phyloP scores from a whole-genome alignment of 2,329 filamentous ascomycete species.

The Mollisiaceae sp. region DNA sequence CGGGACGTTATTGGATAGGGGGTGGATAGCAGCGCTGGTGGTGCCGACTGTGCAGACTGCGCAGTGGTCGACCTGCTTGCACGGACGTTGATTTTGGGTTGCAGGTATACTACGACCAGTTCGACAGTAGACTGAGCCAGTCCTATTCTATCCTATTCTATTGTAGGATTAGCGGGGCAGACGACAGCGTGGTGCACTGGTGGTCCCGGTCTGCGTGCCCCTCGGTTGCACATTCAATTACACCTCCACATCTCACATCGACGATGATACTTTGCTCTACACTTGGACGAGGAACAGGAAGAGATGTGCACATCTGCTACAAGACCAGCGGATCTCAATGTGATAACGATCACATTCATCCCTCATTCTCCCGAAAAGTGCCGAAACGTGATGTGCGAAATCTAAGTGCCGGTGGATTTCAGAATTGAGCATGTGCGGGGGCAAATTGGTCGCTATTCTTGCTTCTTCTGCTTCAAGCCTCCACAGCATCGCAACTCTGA shows the following conservation, averaged over 20 bases:
- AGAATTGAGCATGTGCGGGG: conserved; percentile 9
- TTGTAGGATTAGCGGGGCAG: conserved; percentile 6
- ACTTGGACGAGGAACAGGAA: conserved; percentile 11
- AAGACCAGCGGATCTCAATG: background rate
- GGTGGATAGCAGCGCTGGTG: background rate
- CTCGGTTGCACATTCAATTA: conserved; percentile 15
- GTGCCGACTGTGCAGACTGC: background rate
- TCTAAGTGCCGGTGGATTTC: conserved; percentile 11
- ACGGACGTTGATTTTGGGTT: conserved; percentile 39
- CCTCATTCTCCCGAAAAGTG: background rate
- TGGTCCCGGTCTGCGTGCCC: background rate
- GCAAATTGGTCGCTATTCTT: conserved; percentile 5
- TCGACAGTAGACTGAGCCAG: no score
- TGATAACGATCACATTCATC: background rate
- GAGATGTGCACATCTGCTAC: conserved; percentile 4
- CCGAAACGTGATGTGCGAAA: conserved; percentile 2
- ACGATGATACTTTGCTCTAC: background rate
- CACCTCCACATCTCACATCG: background rate
- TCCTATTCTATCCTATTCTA: no score
- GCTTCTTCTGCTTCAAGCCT: conserved; percentile 7
- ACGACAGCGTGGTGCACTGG: background rate
- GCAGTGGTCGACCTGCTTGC: conserved; percentile 19
- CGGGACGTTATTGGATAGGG: conserved; percentile 13
- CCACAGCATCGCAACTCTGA: background rate
- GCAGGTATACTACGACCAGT: conserved; percentile 12